Percentiles rank a stretch among this genome's conserved stretches.
Conservation (phyloP, 139 green algal species). For the Coelastrella sp. region DNA sequence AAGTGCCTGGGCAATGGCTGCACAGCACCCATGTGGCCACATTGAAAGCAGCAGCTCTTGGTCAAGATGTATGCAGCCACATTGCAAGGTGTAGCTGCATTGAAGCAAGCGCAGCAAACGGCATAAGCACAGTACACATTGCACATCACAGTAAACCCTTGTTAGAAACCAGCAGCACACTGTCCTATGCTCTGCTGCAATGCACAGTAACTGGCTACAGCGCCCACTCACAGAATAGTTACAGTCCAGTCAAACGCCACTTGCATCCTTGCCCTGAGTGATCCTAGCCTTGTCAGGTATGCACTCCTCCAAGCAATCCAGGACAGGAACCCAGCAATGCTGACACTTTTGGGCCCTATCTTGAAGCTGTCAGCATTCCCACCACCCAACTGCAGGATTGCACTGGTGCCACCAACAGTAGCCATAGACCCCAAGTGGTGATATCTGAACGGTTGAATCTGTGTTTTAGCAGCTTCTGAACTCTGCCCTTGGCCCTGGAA, state of each 20-base stretch:
- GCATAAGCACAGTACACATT: not conserved
- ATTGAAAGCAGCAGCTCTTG: too few species aligned
- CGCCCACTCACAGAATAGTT: slow-evolving; percentile 64
- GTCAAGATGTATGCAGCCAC: too few species aligned
- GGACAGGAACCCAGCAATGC: slow-evolving; percentile 54
- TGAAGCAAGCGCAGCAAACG: too few species aligned
- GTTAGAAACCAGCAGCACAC: slow-evolving; percentile 63
- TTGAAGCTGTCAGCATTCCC: slow-evolving; percentile 11
- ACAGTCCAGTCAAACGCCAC: slow-evolving; percentile 72
- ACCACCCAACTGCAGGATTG: slow-evolving; percentile 64
- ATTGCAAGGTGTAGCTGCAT: too few species aligned
- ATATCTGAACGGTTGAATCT: slow-evolving; percentile 52
- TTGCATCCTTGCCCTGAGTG: slow-evolving; percentile 63
- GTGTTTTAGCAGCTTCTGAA: not conserved
- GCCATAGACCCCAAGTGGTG: slow-evolving; percentile 76
- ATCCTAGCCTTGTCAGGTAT: slow-evolving; percentile 86
- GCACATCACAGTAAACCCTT: slow-evolving; percentile 25
- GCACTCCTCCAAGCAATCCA: slow-evolving; percentile 83
- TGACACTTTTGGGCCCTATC: slow-evolving; percentile 26
- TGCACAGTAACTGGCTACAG: not conserved
- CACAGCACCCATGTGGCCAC: too few species aligned
- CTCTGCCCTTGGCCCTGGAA: not conserved
- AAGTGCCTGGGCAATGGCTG: too few species aligned
- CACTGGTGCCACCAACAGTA: slow-evolving; percentile 64
- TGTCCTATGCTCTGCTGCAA: not conserved